phyloP scores from a whole-genome alignment of 768 basidiomycete species.

The Tubosaeta sp. region DNA sequence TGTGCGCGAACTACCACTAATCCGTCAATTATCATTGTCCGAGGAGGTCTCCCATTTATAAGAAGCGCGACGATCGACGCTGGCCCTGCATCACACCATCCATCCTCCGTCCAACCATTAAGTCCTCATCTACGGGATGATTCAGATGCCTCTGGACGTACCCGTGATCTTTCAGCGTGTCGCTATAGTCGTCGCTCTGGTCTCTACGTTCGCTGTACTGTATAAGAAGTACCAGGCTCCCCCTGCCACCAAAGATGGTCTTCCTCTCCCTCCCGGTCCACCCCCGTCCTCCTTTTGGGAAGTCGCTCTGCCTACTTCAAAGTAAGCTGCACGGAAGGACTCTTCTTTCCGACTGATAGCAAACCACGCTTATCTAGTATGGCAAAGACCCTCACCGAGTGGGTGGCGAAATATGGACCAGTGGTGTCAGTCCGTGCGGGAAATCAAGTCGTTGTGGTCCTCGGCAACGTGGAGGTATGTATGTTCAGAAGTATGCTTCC shows the following conservation, averaged over 20 bases:
- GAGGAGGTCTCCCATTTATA: background rate
- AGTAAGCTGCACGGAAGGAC: background rate
- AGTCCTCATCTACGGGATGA: background rate
- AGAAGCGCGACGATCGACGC: background rate
- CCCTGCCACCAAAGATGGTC: background rate
- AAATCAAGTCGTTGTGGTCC: background rate
- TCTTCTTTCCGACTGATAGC: background rate
- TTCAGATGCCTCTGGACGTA: background rate
- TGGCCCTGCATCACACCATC: background rate
- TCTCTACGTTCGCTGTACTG: background rate
- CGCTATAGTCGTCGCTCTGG: background rate
- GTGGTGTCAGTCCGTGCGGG: slow-evolving; percentile 26
- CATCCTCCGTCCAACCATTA: background rate
- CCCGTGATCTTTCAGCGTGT: background rate
- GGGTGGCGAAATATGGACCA: slow-evolving; percentile 1
- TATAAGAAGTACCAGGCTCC: slow-evolving; percentile 2
- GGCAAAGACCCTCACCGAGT: slow-evolving; percentile 2
- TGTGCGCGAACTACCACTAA: background rate
- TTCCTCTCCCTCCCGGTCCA: slow-evolving; percentile 18
- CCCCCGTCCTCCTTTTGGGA: slow-evolving; percentile 16
- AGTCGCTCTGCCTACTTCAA: slow-evolving; percentile 7
- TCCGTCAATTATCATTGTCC: background rate
- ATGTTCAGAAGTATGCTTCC: background rate
- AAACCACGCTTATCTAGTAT: background rate
- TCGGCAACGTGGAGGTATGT: slow-evolving; percentile 4